Percentiles rank a stretch among this genome's conserved stretches.
These are phyloP conservation scores for Tolypocladium ovalisporum DNA, from an alignment of 2,329 filamentous ascomycete genomes.

Conservation along the genomic window DNA sequence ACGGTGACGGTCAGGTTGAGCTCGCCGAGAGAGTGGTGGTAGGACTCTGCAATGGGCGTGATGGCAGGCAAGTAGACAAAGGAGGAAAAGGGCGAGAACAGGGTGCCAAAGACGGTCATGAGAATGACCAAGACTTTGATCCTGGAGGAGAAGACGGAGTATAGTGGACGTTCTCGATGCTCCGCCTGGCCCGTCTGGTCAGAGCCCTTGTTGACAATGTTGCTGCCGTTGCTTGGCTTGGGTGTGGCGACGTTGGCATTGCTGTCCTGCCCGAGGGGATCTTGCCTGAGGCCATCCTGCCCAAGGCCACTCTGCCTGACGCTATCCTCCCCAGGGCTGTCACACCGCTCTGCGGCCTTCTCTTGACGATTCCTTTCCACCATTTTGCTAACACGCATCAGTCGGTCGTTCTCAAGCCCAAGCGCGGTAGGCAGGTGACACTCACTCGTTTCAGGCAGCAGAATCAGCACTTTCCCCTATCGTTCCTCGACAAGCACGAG, in stretches of 20 bases:
- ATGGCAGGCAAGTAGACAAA: conserved; percentile 35
- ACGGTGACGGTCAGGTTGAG: conserved; percentile 31
- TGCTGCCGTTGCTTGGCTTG: neutral
- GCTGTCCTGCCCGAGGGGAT: too few species aligned
- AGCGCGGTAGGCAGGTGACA: neutral
- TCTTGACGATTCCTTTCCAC: neutral
- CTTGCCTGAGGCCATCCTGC: too few species aligned
- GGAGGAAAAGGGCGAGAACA: conserved; percentile 19
- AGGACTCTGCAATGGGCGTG: conserved; percentile 26
- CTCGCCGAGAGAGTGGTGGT: conserved; percentile 18
- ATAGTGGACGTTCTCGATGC: conserved; percentile 1
- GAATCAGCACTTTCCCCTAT: neutral
- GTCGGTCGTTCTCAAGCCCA: neutral
- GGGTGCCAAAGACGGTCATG: conserved; percentile 15
- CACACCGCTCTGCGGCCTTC: neutral
- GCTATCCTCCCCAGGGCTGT: too few species aligned
- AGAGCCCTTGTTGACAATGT: neutral
- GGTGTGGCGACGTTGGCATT: neutral
- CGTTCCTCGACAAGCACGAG: neutral
- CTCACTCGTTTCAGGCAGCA: neutral
- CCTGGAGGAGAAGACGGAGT: conserved; percentile 12
- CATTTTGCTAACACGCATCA: neutral
- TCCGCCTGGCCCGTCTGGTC: neutral
- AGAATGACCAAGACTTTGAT: conserved; percentile 15
- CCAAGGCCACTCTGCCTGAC: too few species aligned